Evolutionary conservation across 257 asterid genomes (phyloP), one percentile per base, ranked within the genome.

Genomic region (Lithospermum erythrorhizon): DNA sequence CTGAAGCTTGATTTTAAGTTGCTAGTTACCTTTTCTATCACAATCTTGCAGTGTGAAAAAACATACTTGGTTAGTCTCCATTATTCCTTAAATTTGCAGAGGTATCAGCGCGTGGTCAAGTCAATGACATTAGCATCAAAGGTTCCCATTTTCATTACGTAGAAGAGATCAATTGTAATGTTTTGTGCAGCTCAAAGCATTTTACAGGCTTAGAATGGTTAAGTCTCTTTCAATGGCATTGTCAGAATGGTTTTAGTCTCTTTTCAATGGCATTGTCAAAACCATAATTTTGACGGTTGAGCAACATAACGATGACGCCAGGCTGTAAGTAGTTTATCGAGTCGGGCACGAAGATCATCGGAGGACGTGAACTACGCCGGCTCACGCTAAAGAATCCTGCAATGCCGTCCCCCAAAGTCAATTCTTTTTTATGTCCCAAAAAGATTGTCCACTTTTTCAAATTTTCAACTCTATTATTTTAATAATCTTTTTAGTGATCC

Each of bases 311-410:
- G 21, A 85, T 83, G 98, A 83, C 96, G 59, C 32, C 91, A 25
- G 83, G 87, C 27, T 73, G 61, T 66, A 83, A 79, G 77, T 85
- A 90, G 68, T 94, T 90, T 65, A 69, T 90, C 20, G 64, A 71
- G 51, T 81, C 71, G 61, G 93, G 95, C 65, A 87, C 96, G 61
- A 91, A 91, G 63, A 86, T 91, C 81, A 75, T 91, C 71, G 94
- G 74, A 65, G 96, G 98, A 59, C 95, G 98, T 32, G n/a, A 91
- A 91, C 78, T 91, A 91, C 82, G 98, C 91, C 51, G 96, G 96
- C 95, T 56, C 95, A 91, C 80, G 96, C 96, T 27, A 91, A 83
- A 32, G 98, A 91, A 64, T 90, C 88, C 66, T 94, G 96, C 49
- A 87, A 90, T 78, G 88, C 96, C 63, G 84, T 87, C 32, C 96